Percentiles rank a stretch among this genome's conserved stretches.
phyloP scores from a whole-genome alignment of 768 basidiomycete genomes.

The Mycena capillaripes region DNA sequence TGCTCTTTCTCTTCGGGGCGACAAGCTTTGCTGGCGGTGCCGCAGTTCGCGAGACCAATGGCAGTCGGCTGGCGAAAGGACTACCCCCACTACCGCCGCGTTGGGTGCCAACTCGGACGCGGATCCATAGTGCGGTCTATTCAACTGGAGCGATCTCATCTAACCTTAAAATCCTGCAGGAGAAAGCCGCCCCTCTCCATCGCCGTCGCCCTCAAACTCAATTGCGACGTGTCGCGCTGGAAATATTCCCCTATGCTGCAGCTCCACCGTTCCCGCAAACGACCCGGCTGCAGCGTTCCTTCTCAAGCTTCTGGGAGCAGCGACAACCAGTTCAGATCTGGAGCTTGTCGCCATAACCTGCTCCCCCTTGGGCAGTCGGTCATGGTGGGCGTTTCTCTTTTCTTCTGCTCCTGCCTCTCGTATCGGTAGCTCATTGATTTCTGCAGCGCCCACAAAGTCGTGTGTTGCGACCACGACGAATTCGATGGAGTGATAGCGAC shows the following conservation, averaged over 20 bases:
- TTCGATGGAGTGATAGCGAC: constrained; percentile 60
- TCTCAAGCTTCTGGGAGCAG: neutral
- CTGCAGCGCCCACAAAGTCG: constrained; percentile 53
- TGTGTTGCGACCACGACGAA: constrained; percentile 62
- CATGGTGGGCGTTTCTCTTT: constrained; percentile 4
- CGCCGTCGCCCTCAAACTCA: neutral
- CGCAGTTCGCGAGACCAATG: constrained; percentile 26
- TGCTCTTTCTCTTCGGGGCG: neutral
- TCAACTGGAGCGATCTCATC: no score
- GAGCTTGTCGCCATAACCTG: constrained; percentile 11
- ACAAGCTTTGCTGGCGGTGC: neutral
- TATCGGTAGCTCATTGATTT: neutral
- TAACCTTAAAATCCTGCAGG: neutral
- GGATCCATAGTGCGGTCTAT: neutral
- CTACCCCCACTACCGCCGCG: constrained; percentile 23
- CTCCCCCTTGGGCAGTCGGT: neutral
- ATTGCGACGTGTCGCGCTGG: neutral
- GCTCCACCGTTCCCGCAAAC: neutral
- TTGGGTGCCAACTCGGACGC: constrained; percentile 20
- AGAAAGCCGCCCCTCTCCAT: neutral
- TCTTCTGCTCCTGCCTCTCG: neutral
- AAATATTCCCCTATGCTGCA: constrained; percentile 7
- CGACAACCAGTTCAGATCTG: neutral
- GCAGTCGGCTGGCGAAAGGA: constrained; percentile 20
- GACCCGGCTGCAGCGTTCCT: constrained; percentile 43